Conservation (phyloP, 805 yeast genomes). For the Clavispora phyllophila region DNA sequence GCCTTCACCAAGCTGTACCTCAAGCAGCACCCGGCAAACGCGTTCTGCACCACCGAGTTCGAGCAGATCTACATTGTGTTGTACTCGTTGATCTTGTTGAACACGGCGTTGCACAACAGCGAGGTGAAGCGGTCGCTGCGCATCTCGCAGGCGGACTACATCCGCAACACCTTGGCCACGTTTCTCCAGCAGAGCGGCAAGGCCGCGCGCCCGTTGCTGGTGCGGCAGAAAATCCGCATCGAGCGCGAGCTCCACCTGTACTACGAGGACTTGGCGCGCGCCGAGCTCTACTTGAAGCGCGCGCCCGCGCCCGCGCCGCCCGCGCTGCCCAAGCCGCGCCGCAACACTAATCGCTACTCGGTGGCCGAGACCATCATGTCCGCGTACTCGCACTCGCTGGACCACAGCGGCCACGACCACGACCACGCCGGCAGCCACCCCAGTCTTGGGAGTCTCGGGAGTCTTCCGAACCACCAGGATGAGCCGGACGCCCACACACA, state of each 20-base stretch:
- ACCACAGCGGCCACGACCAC: background rate
- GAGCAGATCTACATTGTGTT: constrained; percentile 64
- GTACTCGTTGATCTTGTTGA: constrained; percentile 65
- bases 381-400: constrained; percentile 1
- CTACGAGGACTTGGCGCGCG: constrained; percentile 38
- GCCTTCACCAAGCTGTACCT: constrained; percentile 64
- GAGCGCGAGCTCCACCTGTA: constrained; percentile 40
- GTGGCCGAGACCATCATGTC: constrained; percentile 18
- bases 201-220: constrained; percentile 22
- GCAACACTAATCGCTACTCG: constrained; percentile 14
- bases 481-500: too few relatives aligned
- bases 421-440: background rate
- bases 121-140: constrained; percentile 34
- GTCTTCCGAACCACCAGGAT: too few relatives aligned
- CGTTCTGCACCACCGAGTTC: constrained; percentile 44
- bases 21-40: constrained; percentile 42
- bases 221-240: constrained; percentile 39
- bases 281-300: constrained; percentile 38
- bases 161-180: constrained; percentile 38
- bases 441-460: too few relatives aligned
- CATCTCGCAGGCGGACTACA: constrained; percentile 38
- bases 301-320: constrained; percentile 12
- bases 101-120: constrained; percentile 68
- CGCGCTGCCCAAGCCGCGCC: constrained; percentile 1
- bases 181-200: constrained; percentile 34